phyloP scores from a whole-genome alignment of 345 rosid genomes.

The Nasturtium officinale region DNA sequence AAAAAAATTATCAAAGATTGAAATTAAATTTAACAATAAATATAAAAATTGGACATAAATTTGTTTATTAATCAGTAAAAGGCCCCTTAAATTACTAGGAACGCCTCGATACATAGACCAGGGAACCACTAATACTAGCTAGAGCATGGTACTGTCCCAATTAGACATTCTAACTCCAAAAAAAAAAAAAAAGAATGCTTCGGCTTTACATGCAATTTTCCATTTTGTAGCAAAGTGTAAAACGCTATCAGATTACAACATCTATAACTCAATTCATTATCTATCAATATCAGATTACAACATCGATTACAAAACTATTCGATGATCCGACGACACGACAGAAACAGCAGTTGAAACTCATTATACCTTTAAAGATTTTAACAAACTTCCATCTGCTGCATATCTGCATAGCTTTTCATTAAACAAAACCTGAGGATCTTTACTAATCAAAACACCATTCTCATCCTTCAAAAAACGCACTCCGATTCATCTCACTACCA shows the following conservation, averaged over 20 bases:
- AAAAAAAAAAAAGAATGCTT: too few relatives aligned
- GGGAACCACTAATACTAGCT: too few relatives aligned
- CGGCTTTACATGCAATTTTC: too few relatives aligned
- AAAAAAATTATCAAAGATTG: too few relatives aligned
- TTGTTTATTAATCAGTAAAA: too few relatives aligned
- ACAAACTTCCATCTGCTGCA: constrained; percentile 47
- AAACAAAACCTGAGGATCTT: constrained; percentile 80
- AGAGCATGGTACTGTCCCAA: too few relatives aligned
- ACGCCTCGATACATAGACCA: too few relatives aligned
- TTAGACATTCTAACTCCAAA: too few relatives aligned
- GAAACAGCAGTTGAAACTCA: neutral
- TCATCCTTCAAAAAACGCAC: constrained; percentile 67
- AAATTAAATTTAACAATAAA: too few relatives aligned
- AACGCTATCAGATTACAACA: constrained; percentile 20
- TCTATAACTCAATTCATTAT: constrained; percentile 5
- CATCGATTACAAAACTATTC: neutral
- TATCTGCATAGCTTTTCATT: constrained; percentile 48
- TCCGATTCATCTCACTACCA: constrained; percentile 96
- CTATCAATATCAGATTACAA: constrained; percentile 16
- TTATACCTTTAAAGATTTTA: neutral
- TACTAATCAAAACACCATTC: constrained; percentile 56
- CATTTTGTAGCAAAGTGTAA: too few relatives aligned
- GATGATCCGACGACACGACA: neutral
- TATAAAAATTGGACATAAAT: too few relatives aligned
- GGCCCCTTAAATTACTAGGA: too few relatives aligned